Percentiles rank a stretch among this genome's conserved stretches.
These are phyloP conservation scores for Byssoonygena ceratinophila DNA, from an alignment of 2,329 filamentous ascomycete species.

Conservation along the genomic window DNA sequence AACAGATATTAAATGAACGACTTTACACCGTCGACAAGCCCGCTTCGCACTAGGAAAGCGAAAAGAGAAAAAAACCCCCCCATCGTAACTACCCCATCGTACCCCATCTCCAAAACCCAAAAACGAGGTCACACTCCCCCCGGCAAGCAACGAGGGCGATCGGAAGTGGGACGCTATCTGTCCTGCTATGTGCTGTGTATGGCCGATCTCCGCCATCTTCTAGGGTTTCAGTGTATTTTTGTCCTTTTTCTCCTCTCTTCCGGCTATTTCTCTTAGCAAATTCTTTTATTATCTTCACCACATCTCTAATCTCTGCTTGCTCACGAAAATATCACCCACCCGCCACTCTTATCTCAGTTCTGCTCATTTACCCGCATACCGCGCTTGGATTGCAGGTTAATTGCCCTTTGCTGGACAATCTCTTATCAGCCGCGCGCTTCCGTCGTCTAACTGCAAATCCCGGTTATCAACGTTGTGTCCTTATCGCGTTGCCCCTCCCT, in stretches of 20 bases:
- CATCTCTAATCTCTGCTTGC: background rate
- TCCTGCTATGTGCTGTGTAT: background rate
- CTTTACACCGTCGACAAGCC: background rate
- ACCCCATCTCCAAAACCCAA: background rate
- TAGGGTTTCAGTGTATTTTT: conserved; percentile 1
- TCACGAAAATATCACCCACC: background rate
- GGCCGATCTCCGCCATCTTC: background rate
- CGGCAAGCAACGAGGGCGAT: background rate
- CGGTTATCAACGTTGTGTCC: background rate
- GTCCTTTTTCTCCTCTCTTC: background rate
- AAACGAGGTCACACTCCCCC: conserved; percentile 1
- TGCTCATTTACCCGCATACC: conserved; percentile 1
- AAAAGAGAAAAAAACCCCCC: too few relatives aligned
- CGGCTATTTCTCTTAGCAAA: conserved; percentile 11
- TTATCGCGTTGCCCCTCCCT: background rate
- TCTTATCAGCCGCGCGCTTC: conserved; percentile 10
- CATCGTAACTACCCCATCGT: too few relatives aligned
- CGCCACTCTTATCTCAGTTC: conserved; percentile 4
- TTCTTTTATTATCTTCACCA: conserved; percentile 9
- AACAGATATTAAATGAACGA: too few relatives aligned
- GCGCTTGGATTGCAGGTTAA: background rate
- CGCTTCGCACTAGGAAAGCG: background rate
- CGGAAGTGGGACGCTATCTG: background rate
- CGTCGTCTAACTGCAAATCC: background rate
- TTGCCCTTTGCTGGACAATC: background rate